Conservation (phyloP, 768 basidiomycete species). For the Mycena kentingensis region DNA sequence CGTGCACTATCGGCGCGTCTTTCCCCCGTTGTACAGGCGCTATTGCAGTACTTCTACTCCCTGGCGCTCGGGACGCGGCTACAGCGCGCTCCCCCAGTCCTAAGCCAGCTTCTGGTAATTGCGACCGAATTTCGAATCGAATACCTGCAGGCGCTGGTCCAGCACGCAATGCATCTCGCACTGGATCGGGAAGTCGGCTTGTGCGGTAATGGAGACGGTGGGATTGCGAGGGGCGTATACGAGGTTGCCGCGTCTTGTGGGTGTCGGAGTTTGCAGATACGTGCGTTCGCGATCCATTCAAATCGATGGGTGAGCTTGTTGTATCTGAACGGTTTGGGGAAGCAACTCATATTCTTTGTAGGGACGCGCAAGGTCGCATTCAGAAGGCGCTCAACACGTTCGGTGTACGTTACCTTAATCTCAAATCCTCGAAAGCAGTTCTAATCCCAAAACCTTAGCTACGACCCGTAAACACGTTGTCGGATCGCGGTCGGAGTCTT, state of each 20-base stretch:
- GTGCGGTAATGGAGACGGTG: no score
- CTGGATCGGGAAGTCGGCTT: no score
- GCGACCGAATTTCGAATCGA: constrained; percentile 16
- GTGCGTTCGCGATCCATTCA: neutral
- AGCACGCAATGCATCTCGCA: constrained; percentile 23
- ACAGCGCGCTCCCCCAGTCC: constrained; percentile 21
- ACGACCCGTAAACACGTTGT: neutral
- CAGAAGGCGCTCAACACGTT: neutral
- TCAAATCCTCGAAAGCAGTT: neutral
- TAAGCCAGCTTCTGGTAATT: constrained; percentile 21
- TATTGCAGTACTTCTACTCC: constrained; percentile 25
- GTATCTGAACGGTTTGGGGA: neutral
- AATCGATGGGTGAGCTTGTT: neutral
- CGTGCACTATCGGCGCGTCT: constrained; percentile 12
- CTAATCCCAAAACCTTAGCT: neutral
- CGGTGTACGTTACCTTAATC: neutral
- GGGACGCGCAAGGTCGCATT: neutral
- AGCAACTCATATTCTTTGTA: neutral
- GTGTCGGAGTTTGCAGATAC: constrained; percentile 21
- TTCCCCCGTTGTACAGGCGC: constrained; percentile 19
- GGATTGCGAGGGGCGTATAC: constrained; percentile 15
- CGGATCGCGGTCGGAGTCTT: neutral
- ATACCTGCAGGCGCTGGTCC: constrained; percentile 15
- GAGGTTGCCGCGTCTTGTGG: constrained; percentile 20
- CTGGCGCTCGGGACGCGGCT: constrained; percentile 17